A percentile compares a stretch with the other conserved stretches of the same genome.
Conservation (phyloP, 2,329 filamentous ascomycete species). For the Xylariomycetidae sp. region DNA sequence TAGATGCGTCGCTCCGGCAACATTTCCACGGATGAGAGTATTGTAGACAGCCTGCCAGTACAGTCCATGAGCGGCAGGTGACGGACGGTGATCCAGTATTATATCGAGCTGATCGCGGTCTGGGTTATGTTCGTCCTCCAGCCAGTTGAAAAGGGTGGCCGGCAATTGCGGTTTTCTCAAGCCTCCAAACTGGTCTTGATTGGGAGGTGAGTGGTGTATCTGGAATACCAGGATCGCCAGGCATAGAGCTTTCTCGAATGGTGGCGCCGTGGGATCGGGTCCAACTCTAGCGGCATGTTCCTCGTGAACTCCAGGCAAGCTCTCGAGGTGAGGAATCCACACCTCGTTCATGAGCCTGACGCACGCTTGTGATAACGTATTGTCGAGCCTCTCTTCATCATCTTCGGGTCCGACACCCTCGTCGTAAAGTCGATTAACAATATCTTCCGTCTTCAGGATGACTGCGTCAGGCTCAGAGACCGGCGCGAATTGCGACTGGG, state of each 20-base stretch:
- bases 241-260: conserved; percentile 72
- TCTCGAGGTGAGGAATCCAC: conserved; percentile 52
- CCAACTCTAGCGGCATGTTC: conserved; percentile 60
- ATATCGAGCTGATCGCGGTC: conserved; percentile 63
- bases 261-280: conserved; percentile 54
- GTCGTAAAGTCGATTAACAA: conserved; percentile 62
- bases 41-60: conserved; percentile 86
- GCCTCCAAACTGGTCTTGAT: conserved; percentile 31
- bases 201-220: conserved; percentile 64
- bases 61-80: conserved; percentile 68
- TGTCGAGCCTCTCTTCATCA: conserved; percentile 51
- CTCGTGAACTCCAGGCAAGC: conserved; percentile 42
- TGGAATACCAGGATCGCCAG: conserved; percentile 73
- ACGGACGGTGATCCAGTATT: conserved; percentile 59
- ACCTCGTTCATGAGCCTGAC: conserved; percentile 44
- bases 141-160: conserved; percentile 77
- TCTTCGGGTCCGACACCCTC: conserved; percentile 54
- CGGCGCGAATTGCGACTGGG: conserved; percentile 50
- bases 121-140: conserved; percentile 69
- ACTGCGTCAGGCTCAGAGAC: conserved; percentile 67
- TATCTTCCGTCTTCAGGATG: conserved; percentile 69
- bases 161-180: conserved; percentile 56
- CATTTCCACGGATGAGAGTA: conserved; percentile 69
- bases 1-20: conserved; percentile 61
- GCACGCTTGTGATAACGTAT: conserved; percentile 50